Base-by-base conservation (phyloP, 2,329 filamentous ascomycete species). In the Diaporthe australafricana region DNA sequence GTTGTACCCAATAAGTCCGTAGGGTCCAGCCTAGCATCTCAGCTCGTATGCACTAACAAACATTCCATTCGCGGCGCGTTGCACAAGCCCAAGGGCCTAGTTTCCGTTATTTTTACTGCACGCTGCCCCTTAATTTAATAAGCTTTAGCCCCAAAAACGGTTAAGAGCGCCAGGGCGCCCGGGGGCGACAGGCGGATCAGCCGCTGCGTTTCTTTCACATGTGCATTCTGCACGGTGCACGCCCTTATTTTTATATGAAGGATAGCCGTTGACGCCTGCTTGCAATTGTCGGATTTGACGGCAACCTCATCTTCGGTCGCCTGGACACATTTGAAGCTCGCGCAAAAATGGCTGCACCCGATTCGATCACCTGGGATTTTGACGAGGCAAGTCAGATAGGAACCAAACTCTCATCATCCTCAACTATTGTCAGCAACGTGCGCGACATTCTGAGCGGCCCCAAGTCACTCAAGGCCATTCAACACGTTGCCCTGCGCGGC, bases 81-180 rank as follows among this genome's bases (percentile, higher is more conserved):
- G 48, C 50, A 53, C 9, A 20, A 53, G 25, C 14, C 30, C 2
- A 8, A 20, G 14, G 8, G 50, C 50, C 25, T 22, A 30, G 27
- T 16, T 12, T n/a, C 12, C 14, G 1, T 20, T 17, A 12, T 25
- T 32, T 42, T 6, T 60, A 60, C 38, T 45, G 38, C 22, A 7
- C 38, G n/a, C 56, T 42, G 38, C 56, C 56, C 56, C 56, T 60
- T 42, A 30, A n/a, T 17, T n/a, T 45, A 45, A 62, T 6, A 62
- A 45, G 38, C 22, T 45, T 30, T 40, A 62, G 56, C 56, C 56
- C 25, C 45, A 62, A 5, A 17, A 14, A 30, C 38, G 22, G 56
- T 2, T 45, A 25, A 40, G 25, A 25, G 56, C 56, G 56, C 56
- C 42, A 25, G 8, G 38, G 38, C 25, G 38, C 56, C 25, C 38